Base-by-base conservation (phyloP, 306 rosid genomes). In the Luffa aegyptiaca region DNA sequence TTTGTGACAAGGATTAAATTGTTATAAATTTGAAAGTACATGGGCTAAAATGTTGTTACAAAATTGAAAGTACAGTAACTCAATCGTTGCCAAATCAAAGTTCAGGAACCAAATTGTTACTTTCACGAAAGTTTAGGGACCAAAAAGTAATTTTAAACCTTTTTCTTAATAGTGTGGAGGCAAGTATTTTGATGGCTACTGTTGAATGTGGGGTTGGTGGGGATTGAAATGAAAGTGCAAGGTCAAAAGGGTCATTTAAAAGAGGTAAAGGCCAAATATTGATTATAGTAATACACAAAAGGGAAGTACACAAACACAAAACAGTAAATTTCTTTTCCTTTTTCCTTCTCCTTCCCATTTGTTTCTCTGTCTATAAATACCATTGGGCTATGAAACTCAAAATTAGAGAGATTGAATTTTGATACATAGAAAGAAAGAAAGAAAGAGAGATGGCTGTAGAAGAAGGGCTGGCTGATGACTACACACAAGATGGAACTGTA, bases 401-500 rank as follows among this genome's bases (percentile, higher is more conserved):
- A 68, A 8, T 2, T 3, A 45, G 76, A 45, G 76, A 70, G 6
- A 41, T n/a, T 18, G 53, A 68, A 42, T 0, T 12, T 62, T 62
- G 75, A 42, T 5, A 13, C 16, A 41, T 8, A 66, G 12, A 37
- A 4, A 21, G 14, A 59, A 10, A 7, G 0, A 10, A 53, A 58
- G 35, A 61, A 10, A 44, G 2, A 45, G 6, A 21, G 17, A 90
- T 87, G 87, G 89, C 75, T 33, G 79, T 72, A 21, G 93, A 90
- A 85, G 92, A 89, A 55, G 93, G 26, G 0, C 39, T 20, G 8
- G 84, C 82, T 35, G 78, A 49, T 33, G 82, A 83, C 6, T 90
- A 87, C 85, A 92, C 97, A 18, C 78, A 92, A 77, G 98, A 94
- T 79, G 97, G 98, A 16, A 94, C 94, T 0, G 96, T 94, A 70